Evolutionary conservation across 2,329 filamentous ascomycete genomes (phyloP).

Genomic region (Magnaporthales sp.): DNA sequence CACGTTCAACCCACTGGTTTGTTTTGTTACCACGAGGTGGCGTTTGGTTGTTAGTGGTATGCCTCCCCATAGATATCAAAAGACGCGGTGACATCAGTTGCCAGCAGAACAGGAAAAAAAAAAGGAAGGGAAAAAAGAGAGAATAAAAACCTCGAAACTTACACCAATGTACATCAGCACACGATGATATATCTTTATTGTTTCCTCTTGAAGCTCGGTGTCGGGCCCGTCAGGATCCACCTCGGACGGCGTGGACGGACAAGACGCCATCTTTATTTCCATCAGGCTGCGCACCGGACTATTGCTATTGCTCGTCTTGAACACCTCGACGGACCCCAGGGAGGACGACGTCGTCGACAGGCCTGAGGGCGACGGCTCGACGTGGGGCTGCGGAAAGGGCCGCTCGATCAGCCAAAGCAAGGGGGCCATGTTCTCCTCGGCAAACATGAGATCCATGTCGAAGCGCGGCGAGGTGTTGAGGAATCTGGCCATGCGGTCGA

Average conservation of each 20-base stretch:
- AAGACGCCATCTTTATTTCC: background rate
- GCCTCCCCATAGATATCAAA: too few relatives aligned
- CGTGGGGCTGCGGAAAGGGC: conserved; percentile 5
- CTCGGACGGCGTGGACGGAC: background rate
- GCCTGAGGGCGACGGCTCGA: background rate
- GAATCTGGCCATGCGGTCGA: conserved; percentile 16
- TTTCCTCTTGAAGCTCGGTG: background rate
- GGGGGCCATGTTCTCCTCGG: conserved; percentile 17
- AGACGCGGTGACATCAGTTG: too few relatives aligned
- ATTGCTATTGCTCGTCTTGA: background rate
- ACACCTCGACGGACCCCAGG: background rate
- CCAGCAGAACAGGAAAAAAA: background rate
- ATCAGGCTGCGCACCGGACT: background rate
- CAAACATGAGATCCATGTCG: conserved; percentile 21
- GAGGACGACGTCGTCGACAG: background rate
- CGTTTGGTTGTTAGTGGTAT: too few relatives aligned
- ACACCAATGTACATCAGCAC: background rate
- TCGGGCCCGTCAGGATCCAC: background rate
- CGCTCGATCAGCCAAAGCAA: conserved; percentile 25
- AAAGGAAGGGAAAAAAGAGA: too few relatives aligned
- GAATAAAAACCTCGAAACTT: too few relatives aligned
- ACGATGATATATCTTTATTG: background rate
- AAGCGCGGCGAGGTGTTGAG: conserved; percentile 19
- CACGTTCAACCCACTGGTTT: conserved; percentile 15
- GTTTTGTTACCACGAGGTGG: background rate